phyloP scores from a whole-genome alignment of 139 green algal genomes.

The Mesotaenium endlicherianum region DNA sequence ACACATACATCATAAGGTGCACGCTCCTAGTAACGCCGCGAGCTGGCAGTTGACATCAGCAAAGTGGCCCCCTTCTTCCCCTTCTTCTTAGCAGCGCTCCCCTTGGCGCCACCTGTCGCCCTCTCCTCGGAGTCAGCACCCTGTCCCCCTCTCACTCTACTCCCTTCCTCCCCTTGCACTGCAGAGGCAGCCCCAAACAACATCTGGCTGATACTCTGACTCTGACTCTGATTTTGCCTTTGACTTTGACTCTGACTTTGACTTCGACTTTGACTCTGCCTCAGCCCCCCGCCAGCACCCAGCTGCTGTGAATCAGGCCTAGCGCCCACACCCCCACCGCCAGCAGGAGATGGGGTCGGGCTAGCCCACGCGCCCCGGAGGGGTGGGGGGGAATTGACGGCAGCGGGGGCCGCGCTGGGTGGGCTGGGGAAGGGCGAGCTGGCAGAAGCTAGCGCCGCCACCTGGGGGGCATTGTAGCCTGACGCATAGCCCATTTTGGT shows the following conservation, averaged over 20 bases:
- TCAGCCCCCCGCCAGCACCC: too few relatives aligned
- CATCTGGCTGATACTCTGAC: too few relatives aligned
- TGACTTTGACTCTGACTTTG: too few relatives aligned
- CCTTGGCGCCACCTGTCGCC: background rate
- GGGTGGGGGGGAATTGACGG: background rate
- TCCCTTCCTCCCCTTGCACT: background rate
- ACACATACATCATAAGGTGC: too few relatives aligned
- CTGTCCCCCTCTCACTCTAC: background rate
- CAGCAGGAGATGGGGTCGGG: background rate
- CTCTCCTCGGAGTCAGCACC: background rate
- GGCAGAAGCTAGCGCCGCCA: background rate
- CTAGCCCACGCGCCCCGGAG: background rate
- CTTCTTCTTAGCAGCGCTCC: conserved; percentile 1
- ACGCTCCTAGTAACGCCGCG: too few relatives aligned
- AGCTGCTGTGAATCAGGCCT: too few relatives aligned
- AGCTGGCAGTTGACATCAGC: conserved; percentile 6
- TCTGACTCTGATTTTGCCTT: too few relatives aligned
- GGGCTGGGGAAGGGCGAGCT: background rate
- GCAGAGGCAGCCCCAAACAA: background rate
- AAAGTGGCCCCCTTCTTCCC: conserved; percentile 8
- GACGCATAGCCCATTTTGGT: background rate
- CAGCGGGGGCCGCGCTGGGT: background rate
- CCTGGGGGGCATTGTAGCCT: background rate
- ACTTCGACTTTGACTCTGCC: too few relatives aligned
- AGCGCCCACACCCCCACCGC: too few relatives aligned